Base-by-base conservation (phyloP, 2,329 filamentous ascomycete species). In the Aspergillus sp. region DNA sequence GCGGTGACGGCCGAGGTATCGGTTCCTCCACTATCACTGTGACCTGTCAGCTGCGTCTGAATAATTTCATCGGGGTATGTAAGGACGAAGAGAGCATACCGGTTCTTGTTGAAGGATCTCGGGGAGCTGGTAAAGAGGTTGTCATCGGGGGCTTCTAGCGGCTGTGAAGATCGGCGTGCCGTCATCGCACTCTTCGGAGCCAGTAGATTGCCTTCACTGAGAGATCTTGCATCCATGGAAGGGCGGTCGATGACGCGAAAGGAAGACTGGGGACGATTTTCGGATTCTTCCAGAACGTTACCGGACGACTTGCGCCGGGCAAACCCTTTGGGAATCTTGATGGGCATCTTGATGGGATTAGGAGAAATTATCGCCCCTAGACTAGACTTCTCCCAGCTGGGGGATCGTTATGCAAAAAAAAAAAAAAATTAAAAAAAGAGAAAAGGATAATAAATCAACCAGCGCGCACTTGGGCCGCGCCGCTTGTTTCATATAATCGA, bases 191-290 rank as follows among this genome's bases (percentile, higher is more conserved):
- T 71, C 22, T 56, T 58, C 3, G 37, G 17, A 15, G 37, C 4
- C 27, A 69, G 49, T 3, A 59, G 53, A 41, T 60, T 64, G n/a
- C 67, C 68, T 44, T 69, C 66, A 47, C 70, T 71, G 52, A 71
- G 65, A 12, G 72, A 73, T 53, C 68, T 71, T 53, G 68, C 70
- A 41, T 70, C 66, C 12, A 61, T 60, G 35, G 63, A 60, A 13
- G 75, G 72, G 49, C 77, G 71, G 53, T 79, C 76, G 48, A 80
- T 69, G 39, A 81, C 77, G 19, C 73, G 69, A 59, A 80, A 80
- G n/a, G 76, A 77, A 19, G 74, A 62, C 44, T 68, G 66, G 12
- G 61, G 60, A 25, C 67, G 60, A 22, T 65, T 63, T 48, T 67
- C 67, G 37, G 67, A 60, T 45, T 76, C 72, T 25, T 80, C 77